Conservation (phyloP, 202 grass and related monocot genomes). For the Schoenoplectus triqueter region DNA sequence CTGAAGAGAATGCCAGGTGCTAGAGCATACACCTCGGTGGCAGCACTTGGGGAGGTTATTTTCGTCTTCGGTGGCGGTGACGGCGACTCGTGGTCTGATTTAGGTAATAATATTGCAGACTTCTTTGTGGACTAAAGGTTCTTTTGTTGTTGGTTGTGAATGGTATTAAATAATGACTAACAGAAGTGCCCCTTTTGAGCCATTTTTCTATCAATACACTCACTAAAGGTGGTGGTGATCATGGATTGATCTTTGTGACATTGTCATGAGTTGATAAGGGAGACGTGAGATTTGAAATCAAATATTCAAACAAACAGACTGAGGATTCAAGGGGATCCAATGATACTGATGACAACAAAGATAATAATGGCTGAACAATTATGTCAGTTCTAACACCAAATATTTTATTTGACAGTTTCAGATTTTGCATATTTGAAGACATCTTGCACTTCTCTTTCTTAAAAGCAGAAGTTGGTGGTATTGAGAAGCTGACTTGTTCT, state of each 20-base stretch:
- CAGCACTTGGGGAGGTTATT: slow-evolving; percentile 58
- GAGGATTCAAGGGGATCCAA: slow-evolving; percentile 9
- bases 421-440: neutral
- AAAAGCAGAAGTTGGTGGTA: slow-evolving; percentile 10
- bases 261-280: slow-evolving; percentile 9
- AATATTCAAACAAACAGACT: neutral
- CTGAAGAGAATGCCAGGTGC: slow-evolving; percentile 61
- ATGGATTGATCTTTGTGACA: neutral
- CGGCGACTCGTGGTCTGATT: slow-evolving; percentile 62
- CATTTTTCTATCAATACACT: neutral
- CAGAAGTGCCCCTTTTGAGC: neutral
- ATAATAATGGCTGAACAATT: slow-evolving; percentile 12
- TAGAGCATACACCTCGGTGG: slow-evolving; percentile 74
- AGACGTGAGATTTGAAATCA: slow-evolving; percentile 1
- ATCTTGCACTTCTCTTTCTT: neutral
- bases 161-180: slow-evolving; percentile 13
- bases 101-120: slow-evolving; percentile 52
- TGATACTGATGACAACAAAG: neutral
- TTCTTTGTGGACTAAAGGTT: slow-evolving; percentile 22
- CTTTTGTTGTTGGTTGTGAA: slow-evolving; percentile 40
- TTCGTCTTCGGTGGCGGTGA: slow-evolving; percentile 82
- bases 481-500: neutral
- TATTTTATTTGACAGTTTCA: neutral
- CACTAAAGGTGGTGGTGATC: slow-evolving; percentile 8
- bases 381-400: slow-evolving; percentile 14